Conservation (phyloP, 2,329 filamentous ascomycete genomes). For the Verticillium tricorpus region DNA sequence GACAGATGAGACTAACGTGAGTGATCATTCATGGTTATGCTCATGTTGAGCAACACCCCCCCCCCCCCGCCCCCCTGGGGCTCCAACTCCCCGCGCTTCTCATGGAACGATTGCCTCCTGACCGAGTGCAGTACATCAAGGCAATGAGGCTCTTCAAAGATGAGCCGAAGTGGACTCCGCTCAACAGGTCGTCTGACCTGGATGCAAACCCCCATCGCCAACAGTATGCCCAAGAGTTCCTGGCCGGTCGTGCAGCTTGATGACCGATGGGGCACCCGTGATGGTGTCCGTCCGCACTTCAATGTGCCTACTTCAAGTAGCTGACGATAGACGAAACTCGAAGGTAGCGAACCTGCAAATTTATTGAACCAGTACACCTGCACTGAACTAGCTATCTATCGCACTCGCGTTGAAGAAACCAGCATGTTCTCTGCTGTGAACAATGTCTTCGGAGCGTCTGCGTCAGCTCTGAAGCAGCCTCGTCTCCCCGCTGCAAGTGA, state of each 20-base stretch:
- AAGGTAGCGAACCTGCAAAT: no score
- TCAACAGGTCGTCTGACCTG: slow-evolving; percentile 75
- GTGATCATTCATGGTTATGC: slow-evolving; percentile 28
- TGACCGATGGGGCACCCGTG: not conserved
- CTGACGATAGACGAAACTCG: no score
- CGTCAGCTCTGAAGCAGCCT: no score
- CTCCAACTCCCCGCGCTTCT: not conserved
- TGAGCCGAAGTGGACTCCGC: slow-evolving; percentile 94
- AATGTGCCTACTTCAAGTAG: no score
- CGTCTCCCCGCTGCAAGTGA: no score
- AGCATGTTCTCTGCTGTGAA: no score
- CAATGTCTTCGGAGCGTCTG: no score
- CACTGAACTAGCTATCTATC: no score
- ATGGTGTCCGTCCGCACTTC: no score
- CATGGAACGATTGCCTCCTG: not conserved
- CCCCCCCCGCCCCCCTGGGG: no score
- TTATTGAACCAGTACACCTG: no score
- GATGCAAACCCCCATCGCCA: slow-evolving; percentile 75
- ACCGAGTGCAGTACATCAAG: slow-evolving; percentile 69
- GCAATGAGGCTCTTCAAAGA: slow-evolving; percentile 98
- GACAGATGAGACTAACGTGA: slow-evolving; percentile 83
- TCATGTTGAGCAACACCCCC: not conserved
- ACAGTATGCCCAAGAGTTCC: slow-evolving; percentile 61
- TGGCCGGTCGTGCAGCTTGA: not conserved
- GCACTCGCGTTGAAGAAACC: no score